Conservation (phyloP, 352 stramenopile species). For the Globisporangium rhizosaccharum region DNA sequence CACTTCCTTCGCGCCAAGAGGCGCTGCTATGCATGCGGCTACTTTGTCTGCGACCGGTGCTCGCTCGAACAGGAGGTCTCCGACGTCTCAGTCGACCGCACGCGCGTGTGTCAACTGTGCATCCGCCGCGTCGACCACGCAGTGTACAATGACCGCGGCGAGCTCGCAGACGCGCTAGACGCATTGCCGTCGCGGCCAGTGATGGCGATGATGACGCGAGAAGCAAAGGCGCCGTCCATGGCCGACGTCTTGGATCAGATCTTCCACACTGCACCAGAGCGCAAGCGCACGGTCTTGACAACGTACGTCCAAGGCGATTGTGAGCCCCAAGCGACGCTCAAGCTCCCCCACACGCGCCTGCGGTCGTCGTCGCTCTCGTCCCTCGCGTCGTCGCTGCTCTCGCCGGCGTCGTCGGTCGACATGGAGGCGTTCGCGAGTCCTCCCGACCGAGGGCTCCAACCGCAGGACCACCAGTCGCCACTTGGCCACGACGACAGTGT, state of each 20-base stretch:
- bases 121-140: constrained; percentile 38
- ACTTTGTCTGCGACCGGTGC: constrained; percentile 47
- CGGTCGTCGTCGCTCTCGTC: constrained; percentile 7
- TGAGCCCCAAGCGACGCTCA: neutral
- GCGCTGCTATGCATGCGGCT: constrained; percentile 42
- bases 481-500: constrained; percentile 1
- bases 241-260: constrained; percentile 16
- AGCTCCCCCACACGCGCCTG: neutral
- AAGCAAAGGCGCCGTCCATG: constrained; percentile 15
- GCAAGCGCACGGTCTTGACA: constrained; percentile 17
- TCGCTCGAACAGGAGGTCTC: constrained; percentile 30
- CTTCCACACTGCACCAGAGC: constrained; percentile 19
- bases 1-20: constrained; percentile 23
- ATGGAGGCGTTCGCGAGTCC: constrained; percentile 10
- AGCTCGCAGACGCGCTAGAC: constrained; percentile 7
- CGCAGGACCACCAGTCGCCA: constrained; percentile 5
- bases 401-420: neutral
- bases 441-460: neutral
- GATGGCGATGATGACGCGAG: too few species aligned
- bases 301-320: constrained; percentile 30
- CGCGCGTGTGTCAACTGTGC: constrained; percentile 40
- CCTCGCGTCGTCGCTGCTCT: neutral
- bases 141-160: constrained; percentile 15
- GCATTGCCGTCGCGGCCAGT: too few species aligned
- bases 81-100: constrained; percentile 25